Evolutionary conservation across 139 green algal species (phyloP), one percentile per base, ranked within the genome.

Genomic region (Mesotaenium endlicherianum): DNA sequence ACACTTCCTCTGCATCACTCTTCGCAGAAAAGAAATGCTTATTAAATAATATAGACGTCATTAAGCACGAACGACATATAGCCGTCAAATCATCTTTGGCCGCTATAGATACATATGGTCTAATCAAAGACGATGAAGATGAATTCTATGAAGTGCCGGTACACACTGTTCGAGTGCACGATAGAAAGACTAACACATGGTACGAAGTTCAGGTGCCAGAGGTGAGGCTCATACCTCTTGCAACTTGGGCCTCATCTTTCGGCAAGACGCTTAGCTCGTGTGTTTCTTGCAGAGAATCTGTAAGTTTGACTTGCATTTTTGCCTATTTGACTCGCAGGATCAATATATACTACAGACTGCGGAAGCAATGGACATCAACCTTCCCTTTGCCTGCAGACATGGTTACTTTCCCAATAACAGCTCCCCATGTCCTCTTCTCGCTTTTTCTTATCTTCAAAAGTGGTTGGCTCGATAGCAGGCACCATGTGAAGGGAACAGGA

Each of bases 331-430:
- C 11, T 72, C 34, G 16, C 81, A 97, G 81, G 94, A 98, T 88
- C 92, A 94, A 79, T 99, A 98, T 90, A 93, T 99, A 2, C 83
- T 99, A 69, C 97, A 88, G 75, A 95, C 97, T 82, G 96, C 95
- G 1, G 96, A 98, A 88, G 95, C 96, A 43, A 76, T 95, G 81
- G 96, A 95, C 34, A 82, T 96, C 53, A 82, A 96, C 80, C 91
- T 99, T 84, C 96, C 96, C 1, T 98, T 93, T 55, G 94, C 96
- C 16, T 99, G 96, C 90, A 89, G 96, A 57, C 96, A 98, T 93
- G 96, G 95, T 49, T 17, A 47, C 31, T 74, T 74, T 14, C 64
- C 34, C 26, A 64, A 26, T 64, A 64, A 20, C 26, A 34, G 20
- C 26, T 64, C 26, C 26, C 20, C 26, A 64, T 64, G 20, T 64